Conservation (phyloP, 768 basidiomycete genomes). For the Leccinellum rugosiceps region DNA sequence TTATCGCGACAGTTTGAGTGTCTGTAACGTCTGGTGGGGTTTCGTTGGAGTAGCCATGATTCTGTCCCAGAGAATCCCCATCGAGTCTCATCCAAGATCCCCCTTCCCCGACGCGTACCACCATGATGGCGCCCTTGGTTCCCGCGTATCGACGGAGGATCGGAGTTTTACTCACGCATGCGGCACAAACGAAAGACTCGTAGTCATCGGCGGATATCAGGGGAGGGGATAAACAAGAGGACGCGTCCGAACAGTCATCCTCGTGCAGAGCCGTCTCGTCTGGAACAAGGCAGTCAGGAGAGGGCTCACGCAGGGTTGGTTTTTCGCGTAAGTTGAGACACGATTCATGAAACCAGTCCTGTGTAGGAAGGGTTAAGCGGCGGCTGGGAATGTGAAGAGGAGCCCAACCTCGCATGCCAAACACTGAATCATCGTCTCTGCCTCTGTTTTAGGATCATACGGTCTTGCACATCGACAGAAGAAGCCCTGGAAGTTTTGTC, state of each 20-base stretch:
- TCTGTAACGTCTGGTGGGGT: slow-evolving; percentile 27
- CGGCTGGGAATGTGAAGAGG: too few species aligned
- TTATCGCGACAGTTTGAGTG: slow-evolving; percentile 25
- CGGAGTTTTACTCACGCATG: slow-evolving; percentile 57
- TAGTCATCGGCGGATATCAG: slow-evolving; percentile 68
- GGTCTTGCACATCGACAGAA: slow-evolving; percentile 75
- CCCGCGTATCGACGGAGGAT: slow-evolving; percentile 64
- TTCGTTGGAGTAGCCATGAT: slow-evolving; percentile 3
- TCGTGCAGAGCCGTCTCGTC: slow-evolving; percentile 24
- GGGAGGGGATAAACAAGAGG: slow-evolving; percentile 63
- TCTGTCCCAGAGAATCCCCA: slow-evolving; percentile 13
- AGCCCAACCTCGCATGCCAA: slow-evolving; percentile 69
- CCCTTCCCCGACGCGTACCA: slow-evolving; percentile 47
- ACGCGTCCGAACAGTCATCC: slow-evolving; percentile 58
- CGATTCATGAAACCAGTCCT: slow-evolving; percentile 94
- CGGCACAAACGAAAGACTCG: slow-evolving; percentile 69
- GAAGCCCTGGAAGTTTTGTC: slow-evolving; percentile 64
- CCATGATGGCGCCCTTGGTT: slow-evolving; percentile 63
- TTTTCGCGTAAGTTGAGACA: slow-evolving; percentile 77
- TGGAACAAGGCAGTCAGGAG: slow-evolving; percentile 21
- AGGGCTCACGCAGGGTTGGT: slow-evolving; percentile 46
- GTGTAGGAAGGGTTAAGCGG: slow-evolving; percentile 6
- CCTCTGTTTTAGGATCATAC: slow-evolving; percentile 71
- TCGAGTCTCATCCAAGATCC: slow-evolving; percentile 55
- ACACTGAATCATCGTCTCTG: slow-evolving; percentile 89